Evolutionary conservation across 306 rosid genomes (phyloP), one percentile per base, ranked within the genome.

Genomic region (Dryas alaskensis): DNA sequence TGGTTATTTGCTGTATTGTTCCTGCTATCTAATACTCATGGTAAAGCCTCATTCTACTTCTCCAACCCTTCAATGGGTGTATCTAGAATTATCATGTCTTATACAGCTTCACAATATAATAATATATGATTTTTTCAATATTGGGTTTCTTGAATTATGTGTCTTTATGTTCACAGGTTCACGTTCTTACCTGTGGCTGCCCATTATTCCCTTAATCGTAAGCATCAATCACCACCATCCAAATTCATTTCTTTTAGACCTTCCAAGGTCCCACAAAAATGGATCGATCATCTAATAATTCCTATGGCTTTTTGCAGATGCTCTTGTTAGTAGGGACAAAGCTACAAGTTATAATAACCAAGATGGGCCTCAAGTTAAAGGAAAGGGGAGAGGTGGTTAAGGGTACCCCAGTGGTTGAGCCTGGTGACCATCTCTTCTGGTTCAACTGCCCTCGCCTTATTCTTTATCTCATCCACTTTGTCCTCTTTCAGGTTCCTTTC

Each of bases 341-440:
- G 79, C 83, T 79, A 9, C 79, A 79, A 51, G 79, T 79, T 59
- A 53, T 73, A 60, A 79, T 79, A 60, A 68, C 83, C 10, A 79
- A 61, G 72, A 79, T 79, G 83, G 83, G 83, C 6, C 75, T 79
- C 13, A 61, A 60, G 47, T 48, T 79, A 45, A 73, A 74, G 43
- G 83, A 79, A 51, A 79, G 72, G 16, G 79, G 83, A n/a, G 71
- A 79, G 27, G 83, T 79, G n/a, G 79, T 79, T 31, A 73, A 53
- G 43, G 83, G 83, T 31, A 59, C 70, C 27, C 83, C 83, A 3
- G 22, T 79, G 69, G 79, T 79, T 60, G 75, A 67, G 66, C 78
- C 83, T 27, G 79, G 75, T 39, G 83, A 79, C 55, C 40, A 73
- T 37, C 79, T 73, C 66, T 73, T 79, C 79, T 79, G 83, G 83